Conservation (phyloP, 1,139 yeast species). For the Yamadazyma friedrichii region DNA sequence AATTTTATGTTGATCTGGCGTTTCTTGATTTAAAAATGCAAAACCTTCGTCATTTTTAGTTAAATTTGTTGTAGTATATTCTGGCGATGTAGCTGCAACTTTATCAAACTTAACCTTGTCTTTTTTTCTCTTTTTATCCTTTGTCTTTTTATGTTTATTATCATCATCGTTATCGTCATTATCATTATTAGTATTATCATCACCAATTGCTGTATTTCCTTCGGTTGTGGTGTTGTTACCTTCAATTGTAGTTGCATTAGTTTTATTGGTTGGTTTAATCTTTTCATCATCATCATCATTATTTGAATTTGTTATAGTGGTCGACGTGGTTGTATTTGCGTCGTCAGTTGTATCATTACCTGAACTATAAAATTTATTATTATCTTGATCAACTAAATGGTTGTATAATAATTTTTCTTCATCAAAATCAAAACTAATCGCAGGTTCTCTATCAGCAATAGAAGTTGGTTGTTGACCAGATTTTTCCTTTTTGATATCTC, state of each 20-base stretch:
- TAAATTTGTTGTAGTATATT: slow-evolving; percentile 16
- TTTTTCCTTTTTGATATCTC: slow-evolving; percentile 83
- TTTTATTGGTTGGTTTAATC: no score
- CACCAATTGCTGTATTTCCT: slow-evolving; percentile 1
- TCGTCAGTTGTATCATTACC: slow-evolving; percentile 10
- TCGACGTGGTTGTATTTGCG: slow-evolving; percentile 10
- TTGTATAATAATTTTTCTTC: slow-evolving; percentile 44
- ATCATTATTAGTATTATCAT: not conserved
- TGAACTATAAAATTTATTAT: slow-evolving; percentile 18
- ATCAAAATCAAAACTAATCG: slow-evolving; percentile 58
- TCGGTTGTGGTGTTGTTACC: not conserved
- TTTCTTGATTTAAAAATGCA: slow-evolving; percentile 23
- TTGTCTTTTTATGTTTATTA: slow-evolving; percentile 1
- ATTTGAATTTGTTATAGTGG: slow-evolving; percentile 4
- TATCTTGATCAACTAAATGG: slow-evolving; percentile 50
- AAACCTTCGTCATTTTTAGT: slow-evolving; percentile 14
- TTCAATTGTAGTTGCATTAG: slow-evolving; percentile 5
- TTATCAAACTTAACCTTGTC: slow-evolving; percentile 7
- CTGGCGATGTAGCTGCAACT: slow-evolving; percentile 18
- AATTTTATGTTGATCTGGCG: slow-evolving; percentile 25
- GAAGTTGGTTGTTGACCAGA: slow-evolving; percentile 60
- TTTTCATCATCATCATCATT: not conserved
- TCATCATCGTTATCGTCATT: not conserved
- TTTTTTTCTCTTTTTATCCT: slow-evolving; percentile 3
- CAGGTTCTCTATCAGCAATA: slow-evolving; percentile 57